Base-by-base conservation (phyloP, 208 protist species). In the Phytomonas sp. region DNA sequence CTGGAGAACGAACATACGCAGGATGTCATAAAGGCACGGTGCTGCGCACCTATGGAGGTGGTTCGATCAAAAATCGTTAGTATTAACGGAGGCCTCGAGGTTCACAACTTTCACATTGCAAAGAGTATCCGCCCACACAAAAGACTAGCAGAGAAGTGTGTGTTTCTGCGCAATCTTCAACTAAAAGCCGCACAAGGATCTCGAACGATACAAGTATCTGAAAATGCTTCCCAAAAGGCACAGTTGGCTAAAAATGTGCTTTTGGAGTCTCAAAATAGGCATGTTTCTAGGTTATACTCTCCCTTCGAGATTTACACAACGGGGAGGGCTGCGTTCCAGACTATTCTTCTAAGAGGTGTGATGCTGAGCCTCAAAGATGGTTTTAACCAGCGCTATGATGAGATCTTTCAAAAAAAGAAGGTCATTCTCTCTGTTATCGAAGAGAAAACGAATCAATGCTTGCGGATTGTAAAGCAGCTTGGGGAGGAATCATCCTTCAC, bases 21-120 rank as follows among this genome's bases (percentile, higher is more conserved):
- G 62, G 75, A 91, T 59, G 82, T 61, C 7, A 82, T 95, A 66
- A 66, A 70, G 61, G 59, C 72, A 63, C 80, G 86, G 52, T 96
- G 91, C 76, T 95, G 82, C 71, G 88, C 93, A 31, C 72, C 83
- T 45, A 97, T 96, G 91, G 86, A 94, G 49, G 79, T 93, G 34
- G 69, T 49, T 29, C 75, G 80, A 5, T 79, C 80, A 45, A 89
- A 90, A 63, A 71, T 95, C 42, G 67, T 80, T 33, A 87, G 81
- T 33, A 68, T 97, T 60, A 74, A 66, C 33, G 62, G 60, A 40
- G 69, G 56, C 29, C 40, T 89, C 23, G 74, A 85, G 68, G 87
- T 91, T 72, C 80, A 90, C 75, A 97, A 95, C 75, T 97, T 91
- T 75, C 84, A 94, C 66, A 73, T 91, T 8, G 72, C 73, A 33